These are phyloP conservation scores for Xylaria sp. DNA, from an alignment of 2,329 filamentous ascomycete genomes.

Conservation along the genomic window DNA sequence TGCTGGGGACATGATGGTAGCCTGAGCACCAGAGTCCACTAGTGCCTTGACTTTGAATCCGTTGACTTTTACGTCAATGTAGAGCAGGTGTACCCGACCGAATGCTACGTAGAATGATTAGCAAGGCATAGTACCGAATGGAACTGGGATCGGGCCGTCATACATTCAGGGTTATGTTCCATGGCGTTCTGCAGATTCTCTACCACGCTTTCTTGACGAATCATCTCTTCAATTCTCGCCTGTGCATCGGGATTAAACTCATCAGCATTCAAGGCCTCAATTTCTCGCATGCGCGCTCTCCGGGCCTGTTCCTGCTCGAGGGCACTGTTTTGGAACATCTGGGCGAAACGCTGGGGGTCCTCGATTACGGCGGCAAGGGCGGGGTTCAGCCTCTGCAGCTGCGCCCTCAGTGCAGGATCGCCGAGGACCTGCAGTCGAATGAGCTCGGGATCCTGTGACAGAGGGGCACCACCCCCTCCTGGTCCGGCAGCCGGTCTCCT, in stretches of 20 bases:
- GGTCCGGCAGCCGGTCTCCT: conserved; percentile 41
- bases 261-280: conserved; percentile 88
- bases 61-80: conserved; percentile 96
- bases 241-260: conserved; percentile 95
- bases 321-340: conserved; percentile 75
- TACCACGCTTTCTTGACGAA: conserved; percentile 91
- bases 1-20: conserved; percentile 96
- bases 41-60: conserved; percentile 92
- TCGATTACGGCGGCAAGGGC: conserved; percentile 81
- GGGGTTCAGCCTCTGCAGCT: conserved; percentile 78
- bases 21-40: conserved; percentile 96
- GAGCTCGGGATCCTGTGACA: conserved; percentile 77
- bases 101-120: conserved; percentile 72
- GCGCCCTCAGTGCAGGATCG: conserved; percentile 76
- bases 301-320: conserved; percentile 78
- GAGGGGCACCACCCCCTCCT: conserved; percentile 42
- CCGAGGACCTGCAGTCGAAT: conserved; percentile 85
- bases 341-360: conserved; percentile 79
- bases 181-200: conserved; percentile 97
- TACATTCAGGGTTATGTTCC: conserved; percentile 97
- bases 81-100: conserved; percentile 93
- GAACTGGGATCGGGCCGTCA: conserved; percentile 45
- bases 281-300: conserved; percentile 81
- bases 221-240: conserved; percentile 94
- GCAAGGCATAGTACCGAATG: conserved; percentile 21